phyloP scores from a whole-genome alignment of 805 yeast genomes.

The Grigorovia jiainica region DNA sequence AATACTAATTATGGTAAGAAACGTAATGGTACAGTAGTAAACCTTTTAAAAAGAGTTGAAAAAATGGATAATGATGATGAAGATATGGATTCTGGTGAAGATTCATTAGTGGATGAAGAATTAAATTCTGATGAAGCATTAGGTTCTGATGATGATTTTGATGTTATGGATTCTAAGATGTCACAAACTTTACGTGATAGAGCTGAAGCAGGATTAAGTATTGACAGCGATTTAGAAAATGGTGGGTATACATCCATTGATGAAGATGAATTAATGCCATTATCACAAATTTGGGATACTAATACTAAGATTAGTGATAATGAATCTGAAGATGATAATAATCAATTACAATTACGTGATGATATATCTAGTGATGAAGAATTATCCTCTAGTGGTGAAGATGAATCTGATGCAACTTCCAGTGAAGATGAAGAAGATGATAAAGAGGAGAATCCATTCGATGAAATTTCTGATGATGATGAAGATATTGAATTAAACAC shows the following conservation, averaged over 20 bases:
- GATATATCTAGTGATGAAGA: constrained; percentile 11
- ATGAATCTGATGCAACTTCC: constrained; percentile 1
- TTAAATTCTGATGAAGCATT: constrained; percentile 82
- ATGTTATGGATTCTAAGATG: constrained; percentile 52
- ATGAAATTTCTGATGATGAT: constrained; percentile 36
- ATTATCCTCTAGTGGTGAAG: constrained; percentile 9
- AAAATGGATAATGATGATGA: constrained; percentile 9
- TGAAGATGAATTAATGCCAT: constrained; percentile 61
- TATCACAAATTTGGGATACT: constrained; percentile 85
- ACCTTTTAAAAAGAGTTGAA: constrained; percentile 24
- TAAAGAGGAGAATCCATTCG: constrained; percentile 26
- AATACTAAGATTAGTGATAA: constrained; percentile 38
- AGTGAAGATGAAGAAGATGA: constrained; percentile 20
- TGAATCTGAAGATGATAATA: constrained; percentile 16
- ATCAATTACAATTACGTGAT: constrained; percentile 14
- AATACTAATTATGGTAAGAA: constrained; percentile 19
- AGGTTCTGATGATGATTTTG: constrained; percentile 71
- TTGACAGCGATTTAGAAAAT: constrained; percentile 34
- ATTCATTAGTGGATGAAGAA: constrained; percentile 50
- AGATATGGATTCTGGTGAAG: constrained; percentile 22
- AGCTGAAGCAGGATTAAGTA: constrained; percentile 16
- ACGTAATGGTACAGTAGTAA: constrained; percentile 32
- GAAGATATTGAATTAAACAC: constrained; percentile 48
- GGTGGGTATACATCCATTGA: constrained; percentile 66
- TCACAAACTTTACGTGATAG: constrained; percentile 61